Percentiles rank a stretch among this genome's conserved stretches.
Conservation (phyloP, 75 land plant species). For the Sequoia sempervirens region DNA sequence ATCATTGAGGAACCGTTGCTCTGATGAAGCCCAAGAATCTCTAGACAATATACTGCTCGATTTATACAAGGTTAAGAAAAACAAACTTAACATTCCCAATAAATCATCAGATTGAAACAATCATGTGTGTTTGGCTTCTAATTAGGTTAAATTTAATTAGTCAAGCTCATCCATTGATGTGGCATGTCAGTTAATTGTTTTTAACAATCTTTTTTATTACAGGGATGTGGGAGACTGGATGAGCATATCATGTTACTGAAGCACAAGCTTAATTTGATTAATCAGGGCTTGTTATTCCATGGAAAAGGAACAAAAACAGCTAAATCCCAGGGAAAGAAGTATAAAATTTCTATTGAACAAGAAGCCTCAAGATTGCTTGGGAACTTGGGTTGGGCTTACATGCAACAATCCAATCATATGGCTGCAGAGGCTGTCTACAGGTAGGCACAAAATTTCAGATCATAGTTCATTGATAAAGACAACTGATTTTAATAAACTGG, state of each 20-base stretch:
- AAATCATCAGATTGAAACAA: not conserved
- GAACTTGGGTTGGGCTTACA: conserved; percentile 53
- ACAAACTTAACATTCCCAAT: not conserved
- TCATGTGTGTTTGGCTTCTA: not conserved
- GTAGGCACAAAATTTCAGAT: not conserved
- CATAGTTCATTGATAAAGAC: not conserved
- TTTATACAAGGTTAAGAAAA: conserved; percentile 2
- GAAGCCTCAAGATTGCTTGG: conserved; percentile 23
- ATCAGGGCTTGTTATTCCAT: conserved; percentile 8
- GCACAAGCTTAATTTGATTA: not conserved
- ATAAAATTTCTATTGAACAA: conserved; percentile 6
- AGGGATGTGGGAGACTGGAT: conserved; percentile 16
- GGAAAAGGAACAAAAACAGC: conserved; percentile 8
- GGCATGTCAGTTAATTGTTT: not conserved
- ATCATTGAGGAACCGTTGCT: conserved; percentile 37
- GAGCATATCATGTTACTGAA: conserved; percentile 6
- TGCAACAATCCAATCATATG: conserved; percentile 41
- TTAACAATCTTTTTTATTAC: not conserved
- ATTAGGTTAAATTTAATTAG: not conserved
- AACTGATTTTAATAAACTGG: not conserved
- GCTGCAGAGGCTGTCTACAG: conserved; percentile 39
- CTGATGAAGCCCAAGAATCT: conserved; percentile 21
- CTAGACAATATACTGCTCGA: conserved; percentile 7
- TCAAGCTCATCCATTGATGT: not conserved
- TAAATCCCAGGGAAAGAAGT: conserved; percentile 11